Percentiles rank a stretch among this genome's conserved stretches.
phyloP scores from a whole-genome alignment of 345 rosid species.

The Conringia planisiliqua region DNA sequence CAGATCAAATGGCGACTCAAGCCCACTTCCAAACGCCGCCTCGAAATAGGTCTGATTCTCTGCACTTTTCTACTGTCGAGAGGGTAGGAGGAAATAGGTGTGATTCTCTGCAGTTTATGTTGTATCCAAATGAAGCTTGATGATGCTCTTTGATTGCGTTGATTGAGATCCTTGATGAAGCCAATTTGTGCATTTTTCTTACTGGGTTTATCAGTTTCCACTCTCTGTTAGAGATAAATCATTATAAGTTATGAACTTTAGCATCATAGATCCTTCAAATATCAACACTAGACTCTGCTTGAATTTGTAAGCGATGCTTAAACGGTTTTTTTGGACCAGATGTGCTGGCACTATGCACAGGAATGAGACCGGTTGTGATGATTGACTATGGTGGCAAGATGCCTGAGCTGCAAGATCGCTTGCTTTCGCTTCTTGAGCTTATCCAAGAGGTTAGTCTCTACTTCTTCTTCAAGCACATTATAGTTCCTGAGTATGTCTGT shows the following conservation, averaged over 20 bases:
- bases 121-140: neutral
- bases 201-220: neutral
- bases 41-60: constrained; percentile 50
- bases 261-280: neutral
- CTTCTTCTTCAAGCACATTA: neutral
- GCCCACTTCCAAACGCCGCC: constrained; percentile 59
- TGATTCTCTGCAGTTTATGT: neutral
- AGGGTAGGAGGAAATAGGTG: neutral
- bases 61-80: neutral
- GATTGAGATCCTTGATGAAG: neutral
- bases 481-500: neutral
- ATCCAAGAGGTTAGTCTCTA: constrained; percentile 54
- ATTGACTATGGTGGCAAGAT: constrained; percentile 92
- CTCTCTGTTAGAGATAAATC: neutral
- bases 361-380: constrained; percentile 91
- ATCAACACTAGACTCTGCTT: neutral
- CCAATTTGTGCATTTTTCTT: neutral
- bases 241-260: neutral
- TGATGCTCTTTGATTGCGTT: neutral
- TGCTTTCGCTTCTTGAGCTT: constrained; percentile 57
- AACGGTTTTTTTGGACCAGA: constrained; percentile 44
- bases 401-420: constrained; percentile 73
- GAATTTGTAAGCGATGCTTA: neutral
- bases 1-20: constrained; percentile 74
- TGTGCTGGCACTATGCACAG: constrained; percentile 65